phyloP scores from a whole-genome alignment of 2,329 filamentous ascomycete genomes.

The Bisporella sp. region DNA sequence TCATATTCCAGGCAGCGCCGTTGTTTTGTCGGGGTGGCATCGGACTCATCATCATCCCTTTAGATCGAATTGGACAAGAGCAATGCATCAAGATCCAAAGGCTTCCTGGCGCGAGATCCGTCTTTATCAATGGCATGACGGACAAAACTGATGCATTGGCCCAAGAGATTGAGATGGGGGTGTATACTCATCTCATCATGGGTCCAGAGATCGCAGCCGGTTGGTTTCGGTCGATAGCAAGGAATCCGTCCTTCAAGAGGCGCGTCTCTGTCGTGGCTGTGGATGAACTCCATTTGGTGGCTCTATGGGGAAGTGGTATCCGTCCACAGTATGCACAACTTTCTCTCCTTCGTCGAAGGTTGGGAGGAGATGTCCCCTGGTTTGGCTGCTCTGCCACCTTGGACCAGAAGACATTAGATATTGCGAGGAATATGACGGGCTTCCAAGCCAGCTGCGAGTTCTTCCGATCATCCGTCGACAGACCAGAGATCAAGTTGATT shows the following conservation, averaged over 20 bases:
- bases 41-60: constrained; percentile 4
- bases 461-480: constrained; percentile 4
- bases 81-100: constrained; percentile 2
- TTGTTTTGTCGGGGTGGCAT: constrained; percentile 8
- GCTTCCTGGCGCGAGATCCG: background rate
- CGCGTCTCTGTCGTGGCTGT: background rate
- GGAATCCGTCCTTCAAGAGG: constrained; percentile 1
- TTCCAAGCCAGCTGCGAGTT: constrained; percentile 4
- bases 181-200: background rate
- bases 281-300: background rate
- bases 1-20: constrained; percentile 7
- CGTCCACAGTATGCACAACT: constrained; percentile 5
- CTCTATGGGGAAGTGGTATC: background rate
- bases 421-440: constrained; percentile 4
- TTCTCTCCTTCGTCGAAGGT: constrained; percentile 4
- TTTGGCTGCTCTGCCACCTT: constrained; percentile 2
- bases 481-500: constrained; percentile 3
- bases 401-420: constrained; percentile 1
- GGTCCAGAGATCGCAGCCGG: background rate
- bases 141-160: constrained; percentile 1
- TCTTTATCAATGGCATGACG: constrained; percentile 1
- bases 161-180: constrained; percentile 1
- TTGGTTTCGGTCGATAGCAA: constrained; percentile 1
- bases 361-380: constrained; percentile 1
- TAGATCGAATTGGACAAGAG: background rate